phyloP scores from a whole-genome alignment of 495 filamentous ascomycete genomes.

The Penicillium argentinense region DNA sequence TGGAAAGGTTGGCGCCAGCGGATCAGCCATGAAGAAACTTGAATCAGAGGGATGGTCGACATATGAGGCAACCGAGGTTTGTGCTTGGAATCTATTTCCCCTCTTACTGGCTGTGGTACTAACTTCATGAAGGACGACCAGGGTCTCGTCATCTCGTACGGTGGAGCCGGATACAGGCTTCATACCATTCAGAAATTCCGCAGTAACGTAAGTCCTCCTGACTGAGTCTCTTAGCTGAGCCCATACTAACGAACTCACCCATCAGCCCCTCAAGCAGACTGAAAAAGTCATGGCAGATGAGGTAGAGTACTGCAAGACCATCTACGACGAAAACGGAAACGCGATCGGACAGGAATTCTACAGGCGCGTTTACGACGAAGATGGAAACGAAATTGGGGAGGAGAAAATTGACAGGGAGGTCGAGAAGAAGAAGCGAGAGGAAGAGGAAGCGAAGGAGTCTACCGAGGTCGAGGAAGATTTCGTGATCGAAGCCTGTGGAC shows the following conservation, averaged over 20 bases:
- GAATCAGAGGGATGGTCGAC: slow-evolving; percentile 10
- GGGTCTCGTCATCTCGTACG: slow-evolving; percentile 5
- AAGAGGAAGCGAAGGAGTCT: not conserved
- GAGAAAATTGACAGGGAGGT: slow-evolving; percentile 4
- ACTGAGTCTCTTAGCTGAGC: not conserved
- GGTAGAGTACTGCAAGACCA: not conserved
- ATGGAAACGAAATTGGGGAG: slow-evolving; percentile 3
- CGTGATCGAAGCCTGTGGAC: too few species aligned
- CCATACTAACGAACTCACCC: not conserved
- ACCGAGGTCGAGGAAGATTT: not conserved
- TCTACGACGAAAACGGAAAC: slow-evolving; percentile 1
- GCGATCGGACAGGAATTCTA: not conserved
- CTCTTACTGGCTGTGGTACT: not conserved
- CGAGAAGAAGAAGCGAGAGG: not conserved
- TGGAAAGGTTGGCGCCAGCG: slow-evolving; percentile 7
- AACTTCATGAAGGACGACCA: not conserved
- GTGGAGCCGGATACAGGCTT: slow-evolving; percentile 8
- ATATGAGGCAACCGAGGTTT: slow-evolving; percentile 6
- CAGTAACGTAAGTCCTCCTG: slow-evolving; percentile 4
- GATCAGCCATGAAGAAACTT: slow-evolving; percentile 1
- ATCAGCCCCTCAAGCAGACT: slow-evolving; percentile 5
- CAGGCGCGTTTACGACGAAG: not conserved
- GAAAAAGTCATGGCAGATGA: not conserved
- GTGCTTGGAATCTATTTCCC: not conserved
- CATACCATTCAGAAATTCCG: slow-evolving; percentile 1